A percentile compares a stretch with the other conserved stretches of the same genome.
Conservation (phyloP, 2,329 filamentous ascomycete genomes). For the Phoma sp. region DNA sequence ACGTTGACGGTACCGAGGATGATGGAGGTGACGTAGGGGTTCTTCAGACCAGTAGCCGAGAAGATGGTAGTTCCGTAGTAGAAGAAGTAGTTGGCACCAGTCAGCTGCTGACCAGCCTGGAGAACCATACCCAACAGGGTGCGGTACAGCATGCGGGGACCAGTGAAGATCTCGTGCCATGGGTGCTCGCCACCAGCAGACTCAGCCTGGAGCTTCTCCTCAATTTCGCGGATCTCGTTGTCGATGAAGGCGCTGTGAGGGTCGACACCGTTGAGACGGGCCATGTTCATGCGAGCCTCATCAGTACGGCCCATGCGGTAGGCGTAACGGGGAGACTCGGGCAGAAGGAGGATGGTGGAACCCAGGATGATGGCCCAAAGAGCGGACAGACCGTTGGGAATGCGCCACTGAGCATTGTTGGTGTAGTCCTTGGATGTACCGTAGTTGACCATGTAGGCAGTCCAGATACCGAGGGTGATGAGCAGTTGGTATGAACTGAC, state of each 20-base stretch:
- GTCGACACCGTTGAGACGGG: conserved; percentile 62
- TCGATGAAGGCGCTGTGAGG: conserved; percentile 61
- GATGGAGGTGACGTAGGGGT: conserved; percentile 56
- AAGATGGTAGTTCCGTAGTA: conserved; percentile 59
- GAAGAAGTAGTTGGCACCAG: conserved; percentile 73
- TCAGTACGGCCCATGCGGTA: conserved; percentile 62
- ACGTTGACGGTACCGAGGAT: conserved; percentile 60
- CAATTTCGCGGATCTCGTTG: conserved; percentile 62
- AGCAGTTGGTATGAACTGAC: conserved; percentile 71
- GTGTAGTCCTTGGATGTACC: conserved; percentile 60
- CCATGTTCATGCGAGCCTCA: conserved; percentile 58
- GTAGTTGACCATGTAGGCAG: conserved; percentile 62
- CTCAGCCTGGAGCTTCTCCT: conserved; percentile 62
- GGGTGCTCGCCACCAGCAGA: conserved; percentile 44
- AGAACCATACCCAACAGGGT: conserved; percentile 67
- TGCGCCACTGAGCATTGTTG: conserved; percentile 65
- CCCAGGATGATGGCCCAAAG: conserved; percentile 63
- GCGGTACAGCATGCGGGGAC: conserved; percentile 71
- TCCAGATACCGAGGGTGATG: conserved; percentile 71
- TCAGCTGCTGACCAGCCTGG: conserved; percentile 71
- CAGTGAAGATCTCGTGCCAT: conserved; percentile 66
- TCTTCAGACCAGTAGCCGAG: conserved; percentile 48
- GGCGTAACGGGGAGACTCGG: conserved; percentile 64
- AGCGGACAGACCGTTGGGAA: conserved; percentile 67
- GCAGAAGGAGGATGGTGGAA: conserved; percentile 60